These are phyloP conservation scores for Kazachstania kunashirensis DNA, from an alignment of 805 yeast genomes.

Conservation along the genomic window DNA sequence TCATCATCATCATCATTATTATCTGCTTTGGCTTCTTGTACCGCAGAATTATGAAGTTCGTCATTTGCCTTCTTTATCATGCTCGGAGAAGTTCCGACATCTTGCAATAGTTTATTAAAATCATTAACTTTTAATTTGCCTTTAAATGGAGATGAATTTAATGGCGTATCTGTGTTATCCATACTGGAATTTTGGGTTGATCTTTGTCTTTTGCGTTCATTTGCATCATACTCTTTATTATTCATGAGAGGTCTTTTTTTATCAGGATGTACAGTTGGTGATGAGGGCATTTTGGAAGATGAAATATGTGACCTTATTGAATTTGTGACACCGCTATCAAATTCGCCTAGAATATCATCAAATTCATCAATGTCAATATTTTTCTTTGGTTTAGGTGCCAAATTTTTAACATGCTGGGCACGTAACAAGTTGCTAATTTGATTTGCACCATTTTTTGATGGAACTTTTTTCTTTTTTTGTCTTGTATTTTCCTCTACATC, in stretches of 20 bases:
- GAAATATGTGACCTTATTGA: neutral
- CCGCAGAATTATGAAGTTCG: neutral
- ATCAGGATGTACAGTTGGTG: constrained; percentile 4
- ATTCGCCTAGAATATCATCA: constrained; percentile 60
- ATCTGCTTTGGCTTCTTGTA: constrained; percentile 9
- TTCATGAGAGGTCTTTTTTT: constrained; percentile 1
- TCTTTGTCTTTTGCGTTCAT: constrained; percentile 11
- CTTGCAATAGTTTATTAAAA: constrained; percentile 11
- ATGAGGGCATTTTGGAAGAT: constrained; percentile 7
- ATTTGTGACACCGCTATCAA: constrained; percentile 14
- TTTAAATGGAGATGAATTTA: constrained; percentile 24
- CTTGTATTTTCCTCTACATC: constrained; percentile 10
- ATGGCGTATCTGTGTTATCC: constrained; percentile 4
- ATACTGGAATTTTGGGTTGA: constrained; percentile 7
- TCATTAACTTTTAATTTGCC: constrained; percentile 4
- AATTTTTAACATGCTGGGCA: constrained; percentile 38
- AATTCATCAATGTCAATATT: constrained; percentile 44
- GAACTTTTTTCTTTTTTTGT: constrained; percentile 7
- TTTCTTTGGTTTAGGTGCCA: constrained; percentile 28
- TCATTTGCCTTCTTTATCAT: constrained; percentile 3
- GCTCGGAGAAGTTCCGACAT: constrained; percentile 20
- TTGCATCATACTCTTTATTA: neutral
- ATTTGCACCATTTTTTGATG: constrained; percentile 17
- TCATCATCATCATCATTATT: constrained; percentile 31
- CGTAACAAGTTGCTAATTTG: constrained; percentile 39